Evolutionary conservation across 148 eudicot species (phyloP).

Genomic region (Arbutus unedo): DNA sequence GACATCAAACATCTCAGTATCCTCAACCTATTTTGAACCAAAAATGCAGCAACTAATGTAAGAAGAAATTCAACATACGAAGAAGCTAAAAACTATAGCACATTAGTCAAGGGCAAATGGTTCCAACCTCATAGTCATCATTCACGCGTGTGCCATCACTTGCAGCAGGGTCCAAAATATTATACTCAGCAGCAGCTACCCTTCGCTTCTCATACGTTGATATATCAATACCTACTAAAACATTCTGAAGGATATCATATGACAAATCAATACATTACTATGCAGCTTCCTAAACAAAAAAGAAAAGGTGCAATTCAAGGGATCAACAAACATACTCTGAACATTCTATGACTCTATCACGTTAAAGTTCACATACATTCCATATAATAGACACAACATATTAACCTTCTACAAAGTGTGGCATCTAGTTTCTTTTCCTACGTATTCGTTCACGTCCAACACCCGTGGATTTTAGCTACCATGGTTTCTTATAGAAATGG

Average conservation of each 20-base stretch:
- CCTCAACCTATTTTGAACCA: constrained; percentile 32
- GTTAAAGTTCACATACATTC: neutral
- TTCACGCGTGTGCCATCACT: constrained; percentile 20
- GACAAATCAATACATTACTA: neutral
- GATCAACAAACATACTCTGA: neutral
- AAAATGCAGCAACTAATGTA: neutral
- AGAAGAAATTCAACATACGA: neutral
- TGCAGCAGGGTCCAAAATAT: constrained; percentile 18
- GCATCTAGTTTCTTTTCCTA: neutral
- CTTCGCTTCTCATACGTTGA: constrained; percentile 28
- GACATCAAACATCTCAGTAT: constrained; percentile 21
- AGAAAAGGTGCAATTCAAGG: neutral
- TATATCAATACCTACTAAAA: constrained; percentile 43
- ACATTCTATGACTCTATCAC: neutral
- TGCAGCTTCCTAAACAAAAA: neutral
- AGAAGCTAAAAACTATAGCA: neutral
- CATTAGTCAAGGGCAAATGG: neutral
- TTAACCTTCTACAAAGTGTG: neutral
- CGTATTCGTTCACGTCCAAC: neutral
- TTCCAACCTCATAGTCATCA: constrained; percentile 39
- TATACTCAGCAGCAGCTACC: constrained; percentile 29
- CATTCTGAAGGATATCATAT: constrained; percentile 33
- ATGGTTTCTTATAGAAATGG: neutral
- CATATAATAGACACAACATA: neutral
- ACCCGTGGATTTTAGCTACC: neutral